A percentile compares a stretch with the other conserved stretches of the same genome.
These are phyloP conservation scores for Sindora glabra DNA, from an alignment of 306 rosid genomes.

Conservation along the genomic window DNA sequence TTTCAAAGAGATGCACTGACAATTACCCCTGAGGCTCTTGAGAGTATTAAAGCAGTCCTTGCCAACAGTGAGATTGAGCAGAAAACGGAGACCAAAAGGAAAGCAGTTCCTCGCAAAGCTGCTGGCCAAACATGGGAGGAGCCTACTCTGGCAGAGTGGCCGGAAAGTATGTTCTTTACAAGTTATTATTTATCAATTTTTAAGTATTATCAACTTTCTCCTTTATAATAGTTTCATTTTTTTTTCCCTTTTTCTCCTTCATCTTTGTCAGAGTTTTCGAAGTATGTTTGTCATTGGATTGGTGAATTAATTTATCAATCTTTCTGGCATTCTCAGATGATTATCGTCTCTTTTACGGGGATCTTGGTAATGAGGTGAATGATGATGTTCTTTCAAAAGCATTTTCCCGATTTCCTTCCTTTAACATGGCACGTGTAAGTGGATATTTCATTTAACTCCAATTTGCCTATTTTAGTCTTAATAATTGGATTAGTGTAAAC, in stretches of 20 bases:
- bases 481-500: conserved; percentile 38
- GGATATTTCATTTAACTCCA: not conserved
- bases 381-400: conserved; percentile 95
- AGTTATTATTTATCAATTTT: not conserved
- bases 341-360: conserved; percentile 85
- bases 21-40: conserved; percentile 87
- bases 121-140: conserved; percentile 97
- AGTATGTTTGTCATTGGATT: not conserved
- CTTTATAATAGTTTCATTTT: not conserved
- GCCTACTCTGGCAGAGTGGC: conserved; percentile 92
- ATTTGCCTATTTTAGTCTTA: not conserved
- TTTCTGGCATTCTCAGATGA: conserved; percentile 52
- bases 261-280: not conserved
- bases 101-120: conserved; percentile 92
- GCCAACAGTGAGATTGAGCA: conserved; percentile 85
- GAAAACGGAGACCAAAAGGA: conserved; percentile 76
- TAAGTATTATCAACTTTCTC: not conserved
- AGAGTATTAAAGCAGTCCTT: conserved; percentile 90
- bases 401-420: conserved; percentile 85
- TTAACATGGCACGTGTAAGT: conserved; percentile 89
- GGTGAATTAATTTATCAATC: not conserved
- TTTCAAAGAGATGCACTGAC: conserved; percentile 93
- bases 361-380: conserved; percentile 96
- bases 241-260: too few relatives aligned
- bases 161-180: conserved; percentile 54